Conservation (phyloP, 768 basidiomycete genomes). For the Lactarius vividus region DNA sequence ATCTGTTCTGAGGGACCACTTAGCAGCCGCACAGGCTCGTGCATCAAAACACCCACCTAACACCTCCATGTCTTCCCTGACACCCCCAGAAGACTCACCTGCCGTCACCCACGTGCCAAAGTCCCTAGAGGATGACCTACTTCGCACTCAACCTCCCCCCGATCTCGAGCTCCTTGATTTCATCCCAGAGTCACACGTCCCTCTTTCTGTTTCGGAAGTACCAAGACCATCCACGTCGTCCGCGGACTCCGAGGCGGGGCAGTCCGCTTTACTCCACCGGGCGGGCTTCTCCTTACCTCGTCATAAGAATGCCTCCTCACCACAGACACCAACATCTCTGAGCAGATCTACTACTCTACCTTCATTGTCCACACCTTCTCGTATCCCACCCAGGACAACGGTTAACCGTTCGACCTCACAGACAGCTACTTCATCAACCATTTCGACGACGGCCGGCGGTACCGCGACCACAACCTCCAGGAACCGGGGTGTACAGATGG, state of each 20-base stretch:
- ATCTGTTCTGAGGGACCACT: constrained; percentile 75
- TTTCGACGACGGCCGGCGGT: constrained; percentile 33
- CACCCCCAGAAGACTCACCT: constrained; percentile 36
- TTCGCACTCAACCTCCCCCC: constrained; percentile 57
- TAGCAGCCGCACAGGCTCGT: constrained; percentile 42
- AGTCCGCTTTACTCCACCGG: constrained; percentile 50
- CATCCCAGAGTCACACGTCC: constrained; percentile 35
- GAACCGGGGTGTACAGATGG: constrained; percentile 88
- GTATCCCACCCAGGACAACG: constrained; percentile 44
- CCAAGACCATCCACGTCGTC: constrained; percentile 26
- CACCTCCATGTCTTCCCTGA: constrained; percentile 29
- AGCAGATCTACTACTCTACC: constrained; percentile 55
- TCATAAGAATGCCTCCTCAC: constrained; percentile 41
- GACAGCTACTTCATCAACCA: constrained; percentile 36
- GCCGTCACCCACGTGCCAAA: constrained; percentile 29
- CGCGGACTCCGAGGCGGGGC: constrained; percentile 36
- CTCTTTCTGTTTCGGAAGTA: constrained; percentile 14
- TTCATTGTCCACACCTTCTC: constrained; percentile 46
- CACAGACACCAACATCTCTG: constrained; percentile 45
- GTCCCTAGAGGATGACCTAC: constrained; percentile 53
- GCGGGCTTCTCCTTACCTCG: constrained; percentile 44
- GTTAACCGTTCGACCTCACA: constrained; percentile 33
- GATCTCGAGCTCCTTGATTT: constrained; percentile 62
- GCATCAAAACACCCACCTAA: constrained; percentile 29
- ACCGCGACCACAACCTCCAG: constrained; percentile 50